Percentiles rank a stretch among this genome's conserved stretches.
phyloP scores from a whole-genome alignment of 1,284 basidiomycete genomes.

The Porogramme epimiltina region DNA sequence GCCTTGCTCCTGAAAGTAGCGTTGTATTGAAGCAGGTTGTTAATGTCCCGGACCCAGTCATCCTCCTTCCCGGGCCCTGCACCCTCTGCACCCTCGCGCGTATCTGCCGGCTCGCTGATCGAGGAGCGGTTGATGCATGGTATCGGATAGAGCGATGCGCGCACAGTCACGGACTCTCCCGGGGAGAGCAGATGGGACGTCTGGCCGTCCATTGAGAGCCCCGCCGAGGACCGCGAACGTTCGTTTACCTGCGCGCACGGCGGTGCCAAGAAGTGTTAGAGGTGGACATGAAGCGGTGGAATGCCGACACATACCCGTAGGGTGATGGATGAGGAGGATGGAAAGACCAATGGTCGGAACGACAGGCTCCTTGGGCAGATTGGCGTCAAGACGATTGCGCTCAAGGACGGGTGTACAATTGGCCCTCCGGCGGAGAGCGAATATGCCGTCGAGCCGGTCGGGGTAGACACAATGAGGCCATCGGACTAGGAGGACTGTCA shows the following conservation, averaged over 20 bases:
- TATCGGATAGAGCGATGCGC: constrained; percentile 87
- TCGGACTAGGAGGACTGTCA: constrained; percentile 69
- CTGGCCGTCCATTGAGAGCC: constrained; percentile 92
- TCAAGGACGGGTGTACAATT: constrained; percentile 92
- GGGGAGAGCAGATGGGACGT: constrained; percentile 79
- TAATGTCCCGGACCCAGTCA: constrained; percentile 97
- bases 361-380: constrained; percentile 94
- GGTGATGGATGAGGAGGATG: constrained; percentile 80
- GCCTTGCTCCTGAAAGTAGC: constrained; percentile 90
- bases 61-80: constrained; percentile 77
- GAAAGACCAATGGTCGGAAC: constrained; percentile 91
- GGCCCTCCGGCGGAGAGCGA: constrained; percentile 95
- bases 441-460: constrained; percentile 97
- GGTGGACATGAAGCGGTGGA: background rate
- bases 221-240: constrained; percentile 82
- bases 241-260: constrained; percentile 69
- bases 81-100: constrained; percentile 28
- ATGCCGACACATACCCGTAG: constrained; percentile 56
- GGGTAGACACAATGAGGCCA: constrained; percentile 93
- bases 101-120: constrained; percentile 50
- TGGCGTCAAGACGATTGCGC: constrained; percentile 89
- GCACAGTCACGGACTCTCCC: constrained; percentile 84
- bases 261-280: background rate
- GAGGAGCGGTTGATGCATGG: constrained; percentile 90
- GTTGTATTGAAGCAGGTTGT: constrained; percentile 90